phyloP scores from a whole-genome alignment of 192 early-diverging fungal genomes.

The Ambispora gerdemannii region DNA sequence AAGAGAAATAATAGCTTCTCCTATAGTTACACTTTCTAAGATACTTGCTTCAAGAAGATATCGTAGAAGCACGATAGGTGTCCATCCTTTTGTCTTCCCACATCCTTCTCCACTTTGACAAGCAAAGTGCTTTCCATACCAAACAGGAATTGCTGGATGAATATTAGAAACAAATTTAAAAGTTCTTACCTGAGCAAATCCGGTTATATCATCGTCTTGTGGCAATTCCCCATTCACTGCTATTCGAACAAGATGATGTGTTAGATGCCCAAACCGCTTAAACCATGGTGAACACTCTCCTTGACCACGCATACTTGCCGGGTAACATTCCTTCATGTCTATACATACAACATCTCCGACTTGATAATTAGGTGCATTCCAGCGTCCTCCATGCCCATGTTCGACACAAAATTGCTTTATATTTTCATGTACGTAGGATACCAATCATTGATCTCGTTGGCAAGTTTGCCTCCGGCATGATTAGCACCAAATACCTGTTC shows the following conservation, averaged over 20 bases:
- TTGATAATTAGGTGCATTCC: slow-evolving; percentile 13
- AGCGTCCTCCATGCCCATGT: slow-evolving; percentile 1
- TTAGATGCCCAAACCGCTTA: slow-evolving; percentile 8
- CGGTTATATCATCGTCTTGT: neutral
- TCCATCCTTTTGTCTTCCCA: neutral
- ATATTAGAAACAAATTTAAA: slow-evolving; percentile 10
- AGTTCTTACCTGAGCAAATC: neutral
- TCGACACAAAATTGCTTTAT: slow-evolving; percentile 20
- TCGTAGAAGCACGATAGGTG: slow-evolving; percentile 6
- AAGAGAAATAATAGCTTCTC: slow-evolving; percentile 11
- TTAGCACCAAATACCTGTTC: slow-evolving; percentile 24
- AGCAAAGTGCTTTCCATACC: slow-evolving; percentile 11
- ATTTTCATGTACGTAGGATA: slow-evolving; percentile 15
- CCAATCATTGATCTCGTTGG: slow-evolving; percentile 12
- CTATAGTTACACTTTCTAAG: slow-evolving; percentile 17
- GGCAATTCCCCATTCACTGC: slow-evolving; percentile 11
- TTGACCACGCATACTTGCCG: slow-evolving; percentile 13
- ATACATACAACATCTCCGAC: slow-evolving; percentile 13
- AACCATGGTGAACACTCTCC: slow-evolving; percentile 19
- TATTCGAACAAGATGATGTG: slow-evolving; percentile 10
- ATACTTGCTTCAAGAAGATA: slow-evolving; percentile 13
- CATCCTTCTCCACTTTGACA: neutral
- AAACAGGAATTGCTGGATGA: slow-evolving; percentile 1
- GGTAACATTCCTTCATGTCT: slow-evolving; percentile 18
- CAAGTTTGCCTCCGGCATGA: slow-evolving; percentile 8